phyloP scores from a whole-genome alignment of 1,284 basidiomycete species.

The Trichosporon coremiiforme region DNA sequence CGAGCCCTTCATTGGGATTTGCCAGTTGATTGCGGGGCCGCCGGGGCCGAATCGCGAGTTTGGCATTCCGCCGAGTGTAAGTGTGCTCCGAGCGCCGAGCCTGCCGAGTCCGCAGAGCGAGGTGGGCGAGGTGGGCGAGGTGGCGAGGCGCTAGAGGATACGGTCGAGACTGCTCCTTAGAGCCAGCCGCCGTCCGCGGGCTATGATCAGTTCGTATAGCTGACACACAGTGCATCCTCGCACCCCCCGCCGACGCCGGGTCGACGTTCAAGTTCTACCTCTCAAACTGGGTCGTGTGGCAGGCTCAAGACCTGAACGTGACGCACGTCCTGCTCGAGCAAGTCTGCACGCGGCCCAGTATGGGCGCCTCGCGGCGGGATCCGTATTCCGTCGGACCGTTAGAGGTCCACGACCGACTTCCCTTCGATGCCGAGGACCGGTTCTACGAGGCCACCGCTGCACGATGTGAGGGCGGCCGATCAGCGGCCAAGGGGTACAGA shows the following conservation, averaged over 20 bases:
- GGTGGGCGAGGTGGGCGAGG: too few species aligned
- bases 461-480: conserved; percentile 36
- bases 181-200: too few species aligned
- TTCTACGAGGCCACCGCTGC: conserved; percentile 8
- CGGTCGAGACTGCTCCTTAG: too few species aligned
- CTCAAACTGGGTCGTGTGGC: conserved; percentile 25
- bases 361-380: conserved; percentile 28
- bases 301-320: conserved; percentile 31
- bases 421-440: conserved; percentile 30
- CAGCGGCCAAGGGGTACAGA: conserved; percentile 45
- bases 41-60: conserved; percentile 50
- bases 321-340: conserved; percentile 45
- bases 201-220: too few species aligned
- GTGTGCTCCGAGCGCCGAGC: conserved; percentile 19
- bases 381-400: neutral
- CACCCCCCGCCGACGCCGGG: conserved; percentile 26
- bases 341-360: conserved; percentile 38
- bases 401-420: conserved; percentile 20
- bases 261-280: conserved; percentile 44
- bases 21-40: conserved; percentile 49
- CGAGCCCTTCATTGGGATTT: conserved; percentile 42
- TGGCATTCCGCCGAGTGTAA: conserved; percentile 43
- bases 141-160: too few species aligned
- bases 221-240: conserved; percentile 41
- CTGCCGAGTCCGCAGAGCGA: too few species aligned